Base-by-base conservation (phyloP, 2,329 filamentous ascomycete species). In the Exophiala bonariae region DNA sequence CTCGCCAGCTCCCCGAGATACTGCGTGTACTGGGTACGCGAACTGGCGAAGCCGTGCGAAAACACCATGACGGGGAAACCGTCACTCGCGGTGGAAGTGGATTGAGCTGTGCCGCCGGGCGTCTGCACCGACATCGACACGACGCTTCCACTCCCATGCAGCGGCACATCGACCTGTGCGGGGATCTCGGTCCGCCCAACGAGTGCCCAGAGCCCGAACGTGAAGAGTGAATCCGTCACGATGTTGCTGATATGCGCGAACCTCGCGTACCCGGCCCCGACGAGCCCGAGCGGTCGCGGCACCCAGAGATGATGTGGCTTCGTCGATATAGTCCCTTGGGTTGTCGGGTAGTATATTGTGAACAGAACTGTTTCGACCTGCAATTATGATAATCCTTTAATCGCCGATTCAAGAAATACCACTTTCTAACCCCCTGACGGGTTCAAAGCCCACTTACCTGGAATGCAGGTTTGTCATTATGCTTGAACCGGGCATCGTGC, bases 361-460 rank as follows among this genome's bases (percentile, higher is more conserved):
- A 60, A 60, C 17, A 60, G 50, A 13, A 60, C 58, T 1, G 58
- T 60, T 32, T 59, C 50, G 8, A 60, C 33, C 55, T 59, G 19
- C 19, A 28, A 26, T 26, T 5, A 20, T 28, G 31, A 17, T 18
- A 37, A 33, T 17, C 44, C 13, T 31, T 20, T 8, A 18, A 13
- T 14, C 16, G 3, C 17, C 8, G 14, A 17, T 10, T 17, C 23
- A 11, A 26, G 23, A 26, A 26, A 26, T 11, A 9, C 9, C 11
- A 22, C 14, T 18, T 7, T 13, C 17, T 9, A 47, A 7, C 35
- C 19, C 7, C 3, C n/a, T 11, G 32, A 6, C 6, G 14, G 32
- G 17, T 20, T n/a, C 17, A 18, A 22, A 28, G 5, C 6, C 5
- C 7, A 45, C 52, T 44, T 14, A 55, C 52, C 44, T 50, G 33